Evolutionary conservation across 805 yeast species (phyloP), one percentile per base, ranked within the genome.

Genomic region (Yarrowia yakushimensis): DNA sequence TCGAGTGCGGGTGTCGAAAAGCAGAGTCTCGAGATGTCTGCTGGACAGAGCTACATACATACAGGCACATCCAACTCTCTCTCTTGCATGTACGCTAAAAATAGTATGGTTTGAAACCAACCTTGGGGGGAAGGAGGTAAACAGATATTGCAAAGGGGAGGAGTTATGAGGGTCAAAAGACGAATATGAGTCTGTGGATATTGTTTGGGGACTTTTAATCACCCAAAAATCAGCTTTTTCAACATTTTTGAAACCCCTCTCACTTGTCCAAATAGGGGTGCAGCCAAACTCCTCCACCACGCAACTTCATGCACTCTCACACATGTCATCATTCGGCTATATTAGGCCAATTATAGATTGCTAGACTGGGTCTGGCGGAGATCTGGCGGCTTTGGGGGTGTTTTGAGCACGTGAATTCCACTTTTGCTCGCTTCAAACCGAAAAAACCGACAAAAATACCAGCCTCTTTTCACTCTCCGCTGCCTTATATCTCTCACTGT

Each of bases 111-210:
- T 41, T 33, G 55, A 43, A 46, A 25, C 54, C 37, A 57, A 41
- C 57, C 33, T 23, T 22, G 18, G 60, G 30, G 33, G 54, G 55
- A 27, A 59, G 31, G 62, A 59, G 30, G 62, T 43, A 59, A 59
- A 59, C 54, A 43, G 39, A 13, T 5, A 10, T 5, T 31, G n/a
- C 8, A 31, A 15, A 31, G 22, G 7, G 22, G 48, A n/a, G 45
- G 45, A 23, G 20, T 9, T 41, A 23, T n/a, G n/a, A n/a, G n/a
- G n/a, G n/a, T n/a, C n/a, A n/a, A n/a, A n/a, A n/a, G n/a, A n/a
- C n/a, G n/a, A n/a, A n/a, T n/a, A 10, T 33, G 10, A 4, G 37
- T 30, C 33, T 7, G 33, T 30, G 33, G 27, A 25, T 8, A 25
- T 25, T n/a, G n/a, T n/a, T n/a, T n/a, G n/a, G n/a, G n/a, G n/a